Percentiles rank a stretch among this genome's conserved stretches.
Evolutionary conservation across 2,329 filamentous ascomycete genomes (phyloP).

Genomic region (Madurella fahalii): DNA sequence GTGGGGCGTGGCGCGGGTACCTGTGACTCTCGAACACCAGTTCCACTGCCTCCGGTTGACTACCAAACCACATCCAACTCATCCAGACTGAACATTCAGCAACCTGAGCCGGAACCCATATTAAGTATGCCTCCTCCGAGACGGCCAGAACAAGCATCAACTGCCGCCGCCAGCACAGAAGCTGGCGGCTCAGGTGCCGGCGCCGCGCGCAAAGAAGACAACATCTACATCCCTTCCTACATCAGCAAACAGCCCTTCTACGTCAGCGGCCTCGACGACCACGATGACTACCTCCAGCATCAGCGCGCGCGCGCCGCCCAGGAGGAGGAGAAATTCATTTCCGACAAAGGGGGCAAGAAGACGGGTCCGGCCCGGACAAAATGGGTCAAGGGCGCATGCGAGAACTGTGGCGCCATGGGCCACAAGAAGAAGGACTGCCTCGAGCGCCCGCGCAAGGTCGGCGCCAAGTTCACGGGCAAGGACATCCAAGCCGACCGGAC

Average conservation of each 20-base stretch:
- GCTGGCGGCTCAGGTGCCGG: constrained; percentile 30
- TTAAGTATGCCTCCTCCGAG: constrained; percentile 21
- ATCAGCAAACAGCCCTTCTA: constrained; percentile 99
- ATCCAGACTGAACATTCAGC: not conserved
- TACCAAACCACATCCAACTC: too few species aligned
- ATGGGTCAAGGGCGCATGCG: constrained; percentile 95
- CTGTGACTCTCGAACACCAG: too few species aligned
- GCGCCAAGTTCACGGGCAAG: constrained; percentile 86
- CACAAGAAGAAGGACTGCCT: constrained; percentile 95
- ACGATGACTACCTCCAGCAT: constrained; percentile 90
- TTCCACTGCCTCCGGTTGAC: too few species aligned
- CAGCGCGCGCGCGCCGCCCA: constrained; percentile 65
- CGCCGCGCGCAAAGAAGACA: constrained; percentile 74
- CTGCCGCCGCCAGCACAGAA: constrained; percentile 15
- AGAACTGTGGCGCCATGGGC: constrained; percentile 96
- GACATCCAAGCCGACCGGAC: constrained; percentile 92
- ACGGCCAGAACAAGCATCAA: constrained; percentile 13
- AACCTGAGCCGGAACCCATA: not conserved
- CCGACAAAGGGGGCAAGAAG: constrained; percentile 90
- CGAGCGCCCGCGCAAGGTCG: constrained; percentile 79
- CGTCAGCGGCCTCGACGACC: constrained; percentile 63
- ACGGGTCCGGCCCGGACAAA: constrained; percentile 86
- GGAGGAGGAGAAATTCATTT: constrained; percentile 47
- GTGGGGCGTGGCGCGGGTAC: too few species aligned
- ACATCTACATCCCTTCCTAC: constrained; percentile 97